Conservation (phyloP, 1,284 basidiomycete species). For the Microbotryum violaceum region DNA sequence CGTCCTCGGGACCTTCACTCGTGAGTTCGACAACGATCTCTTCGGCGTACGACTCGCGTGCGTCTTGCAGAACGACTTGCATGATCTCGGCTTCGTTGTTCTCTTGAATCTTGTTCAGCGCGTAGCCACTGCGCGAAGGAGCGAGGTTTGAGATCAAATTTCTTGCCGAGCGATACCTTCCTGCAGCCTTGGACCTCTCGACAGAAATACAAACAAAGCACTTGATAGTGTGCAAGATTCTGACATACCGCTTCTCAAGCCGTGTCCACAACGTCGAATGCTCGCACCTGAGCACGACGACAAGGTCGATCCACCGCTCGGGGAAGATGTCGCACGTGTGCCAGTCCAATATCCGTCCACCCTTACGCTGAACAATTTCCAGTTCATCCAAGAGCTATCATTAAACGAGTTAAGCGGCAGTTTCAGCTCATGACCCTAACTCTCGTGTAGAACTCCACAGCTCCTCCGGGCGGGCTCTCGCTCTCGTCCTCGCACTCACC, state of each 20-base stretch:
- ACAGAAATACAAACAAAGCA: neutral
- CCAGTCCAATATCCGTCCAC: slow-evolving; percentile 91
- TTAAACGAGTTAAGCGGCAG: neutral
- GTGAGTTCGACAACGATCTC: slow-evolving; percentile 80
- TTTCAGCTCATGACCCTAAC: too few species aligned
- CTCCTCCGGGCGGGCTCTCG: neutral
- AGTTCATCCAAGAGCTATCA: slow-evolving; percentile 74
- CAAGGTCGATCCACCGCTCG: slow-evolving; percentile 95
- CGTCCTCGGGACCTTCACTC: slow-evolving; percentile 69
- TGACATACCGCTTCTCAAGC: slow-evolving; percentile 75
- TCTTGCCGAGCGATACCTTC: neutral
- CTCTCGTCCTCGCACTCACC: slow-evolving; percentile 45
- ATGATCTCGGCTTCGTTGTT: slow-evolving; percentile 99
- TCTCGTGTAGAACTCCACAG: neutral
- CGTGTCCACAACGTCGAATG: slow-evolving; percentile 86
- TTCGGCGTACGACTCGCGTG: slow-evolving; percentile 69
- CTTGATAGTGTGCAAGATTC: slow-evolving; percentile 1
- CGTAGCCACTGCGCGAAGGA: slow-evolving; percentile 58
- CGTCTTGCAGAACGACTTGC: slow-evolving; percentile 84
- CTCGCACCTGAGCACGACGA: slow-evolving; percentile 83
- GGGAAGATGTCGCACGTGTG: slow-evolving; percentile 93
- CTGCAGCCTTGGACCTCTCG: neutral
- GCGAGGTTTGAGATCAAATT: neutral
- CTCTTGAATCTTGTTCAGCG: slow-evolving; percentile 89
- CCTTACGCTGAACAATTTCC: slow-evolving; percentile 51